Conservation (phyloP, 495 filamentous ascomycete species). For the Penicillium nucicola region DNA sequence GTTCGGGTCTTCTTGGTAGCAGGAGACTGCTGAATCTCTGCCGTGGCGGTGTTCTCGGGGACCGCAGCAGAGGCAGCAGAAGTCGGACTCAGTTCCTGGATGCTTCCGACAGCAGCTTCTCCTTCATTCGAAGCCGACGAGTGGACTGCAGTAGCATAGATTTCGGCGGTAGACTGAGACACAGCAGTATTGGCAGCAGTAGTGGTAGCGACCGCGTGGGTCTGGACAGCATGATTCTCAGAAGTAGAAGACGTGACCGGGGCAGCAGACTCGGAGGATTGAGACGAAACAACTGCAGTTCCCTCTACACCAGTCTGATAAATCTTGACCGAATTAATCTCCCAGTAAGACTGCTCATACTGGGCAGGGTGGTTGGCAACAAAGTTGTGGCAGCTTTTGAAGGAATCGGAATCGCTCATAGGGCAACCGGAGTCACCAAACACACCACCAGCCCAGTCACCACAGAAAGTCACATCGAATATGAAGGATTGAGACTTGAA, state of each 20-base stretch:
- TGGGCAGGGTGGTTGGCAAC: slow-evolving; percentile 60
- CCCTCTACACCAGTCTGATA: slow-evolving; percentile 43
- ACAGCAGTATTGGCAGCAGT: background rate
- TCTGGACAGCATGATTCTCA: no score
- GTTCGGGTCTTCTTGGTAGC: slow-evolving; percentile 2
- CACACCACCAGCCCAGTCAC: slow-evolving; percentile 77
- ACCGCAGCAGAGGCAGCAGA: background rate
- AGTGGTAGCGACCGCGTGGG: background rate
- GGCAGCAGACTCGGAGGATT: background rate
- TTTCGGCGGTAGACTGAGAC: background rate
- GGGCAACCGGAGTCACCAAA: slow-evolving; percentile 39
- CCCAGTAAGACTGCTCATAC: slow-evolving; percentile 67
- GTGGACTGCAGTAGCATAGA: background rate
- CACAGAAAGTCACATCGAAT: slow-evolving; percentile 84
- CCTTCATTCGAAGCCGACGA: background rate
- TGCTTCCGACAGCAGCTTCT: background rate
- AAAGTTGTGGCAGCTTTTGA: slow-evolving; percentile 56
- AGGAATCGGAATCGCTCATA: slow-evolving; percentile 32
- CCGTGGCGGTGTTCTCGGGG: background rate
- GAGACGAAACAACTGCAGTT: background rate
- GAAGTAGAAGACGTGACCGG: no score
- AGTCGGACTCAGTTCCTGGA: background rate
- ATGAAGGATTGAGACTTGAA: slow-evolving; percentile 75
- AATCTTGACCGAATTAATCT: slow-evolving; percentile 66
- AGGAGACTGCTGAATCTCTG: background rate